phyloP scores from a whole-genome alignment of 495 filamentous ascomycete species.

The Hypoxylon perforatum region DNA sequence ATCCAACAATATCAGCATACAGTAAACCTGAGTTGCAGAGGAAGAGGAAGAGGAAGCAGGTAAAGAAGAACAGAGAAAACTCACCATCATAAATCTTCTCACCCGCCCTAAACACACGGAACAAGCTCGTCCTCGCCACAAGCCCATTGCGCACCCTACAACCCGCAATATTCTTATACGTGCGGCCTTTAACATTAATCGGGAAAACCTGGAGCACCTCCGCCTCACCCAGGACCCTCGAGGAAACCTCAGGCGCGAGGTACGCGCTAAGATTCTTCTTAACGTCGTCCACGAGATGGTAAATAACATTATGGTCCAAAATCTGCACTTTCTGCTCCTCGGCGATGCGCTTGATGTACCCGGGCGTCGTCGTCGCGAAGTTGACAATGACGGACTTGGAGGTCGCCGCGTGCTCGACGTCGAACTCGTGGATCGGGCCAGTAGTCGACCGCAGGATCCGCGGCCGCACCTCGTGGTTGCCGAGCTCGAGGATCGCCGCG shows the following conservation, averaged over 20 bases:
- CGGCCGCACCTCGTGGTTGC: conserved; percentile 83
- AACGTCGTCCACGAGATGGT: conserved; percentile 87
- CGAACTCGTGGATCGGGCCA: conserved; percentile 83
- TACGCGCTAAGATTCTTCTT: conserved; percentile 72
- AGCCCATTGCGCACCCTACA: conserved; percentile 87
- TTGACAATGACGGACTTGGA: conserved; percentile 79
- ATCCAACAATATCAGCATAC: conserved; percentile 19
- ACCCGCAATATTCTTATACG: conserved; percentile 80
- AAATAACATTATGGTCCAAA: conserved; percentile 91
- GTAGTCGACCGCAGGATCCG: conserved; percentile 81
- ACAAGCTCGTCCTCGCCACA: conserved; percentile 69
- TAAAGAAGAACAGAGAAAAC: conserved; percentile 38
- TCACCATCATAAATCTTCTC: conserved; percentile 83
- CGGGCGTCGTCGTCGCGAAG: conserved; percentile 83
- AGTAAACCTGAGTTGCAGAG: neutral
- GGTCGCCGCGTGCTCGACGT: conserved; percentile 85
- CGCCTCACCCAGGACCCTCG: conserved; percentile 84
- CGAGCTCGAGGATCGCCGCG: conserved; percentile 76
- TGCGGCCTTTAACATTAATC: conserved; percentile 78
- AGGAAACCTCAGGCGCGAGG: conserved; percentile 71
- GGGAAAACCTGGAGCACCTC: conserved; percentile 85
- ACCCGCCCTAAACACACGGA: conserved; percentile 74
- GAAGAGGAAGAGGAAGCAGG: conserved; percentile 2
- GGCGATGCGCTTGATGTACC: conserved; percentile 74
- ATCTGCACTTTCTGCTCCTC: conserved; percentile 76